A percentile compares a stretch with the other conserved stretches of the same genome.
Conservation (phyloP, 2,329 filamentous ascomycete species). For the Penicillium sp. region DNA sequence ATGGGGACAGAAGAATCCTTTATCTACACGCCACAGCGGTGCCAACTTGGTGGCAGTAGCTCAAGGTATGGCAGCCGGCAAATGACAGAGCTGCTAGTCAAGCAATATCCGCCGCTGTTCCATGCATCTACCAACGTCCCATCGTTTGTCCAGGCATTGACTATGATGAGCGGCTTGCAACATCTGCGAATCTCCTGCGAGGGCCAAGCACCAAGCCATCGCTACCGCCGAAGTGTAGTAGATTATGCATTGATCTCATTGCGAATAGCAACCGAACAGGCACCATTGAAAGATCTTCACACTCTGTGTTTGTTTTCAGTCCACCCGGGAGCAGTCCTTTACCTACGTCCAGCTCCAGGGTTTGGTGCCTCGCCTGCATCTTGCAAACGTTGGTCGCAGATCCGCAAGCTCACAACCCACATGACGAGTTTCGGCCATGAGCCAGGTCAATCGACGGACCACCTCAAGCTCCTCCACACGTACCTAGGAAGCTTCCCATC, state of each 20-base stretch:
- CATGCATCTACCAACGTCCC: slow-evolving; percentile 85
- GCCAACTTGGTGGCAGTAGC: slow-evolving; percentile 34
- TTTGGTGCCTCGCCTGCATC: slow-evolving; percentile 73
- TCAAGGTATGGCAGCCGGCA: slow-evolving; percentile 78
- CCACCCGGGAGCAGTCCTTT: slow-evolving; percentile 72
- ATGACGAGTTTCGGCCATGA: slow-evolving; percentile 64
- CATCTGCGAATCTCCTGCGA: slow-evolving; percentile 76
- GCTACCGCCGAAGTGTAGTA: slow-evolving; percentile 72
- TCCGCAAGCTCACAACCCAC: slow-evolving; percentile 68
- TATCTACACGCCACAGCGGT: slow-evolving; percentile 72
- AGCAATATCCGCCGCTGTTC: slow-evolving; percentile 85
- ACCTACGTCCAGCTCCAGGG: slow-evolving; percentile 70
- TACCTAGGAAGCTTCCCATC: slow-evolving; percentile 69
- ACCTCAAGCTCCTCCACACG: slow-evolving; percentile 75
- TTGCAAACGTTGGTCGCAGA: slow-evolving; percentile 71
- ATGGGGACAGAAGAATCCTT: slow-evolving; percentile 77
- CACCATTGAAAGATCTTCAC: slow-evolving; percentile 62
- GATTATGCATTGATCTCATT: slow-evolving; percentile 88
- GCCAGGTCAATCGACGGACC: slow-evolving; percentile 63
- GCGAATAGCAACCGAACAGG: slow-evolving; percentile 76
- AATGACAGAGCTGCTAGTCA: slow-evolving; percentile 75
- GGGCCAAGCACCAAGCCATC: slow-evolving; percentile 64
- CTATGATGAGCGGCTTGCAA: slow-evolving; percentile 64
- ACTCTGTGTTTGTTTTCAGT: slow-evolving; percentile 71
- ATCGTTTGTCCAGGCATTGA: slow-evolving; percentile 74